Evolutionary conservation across 139 green algal species (phyloP), one percentile per base, ranked within the genome.

Genomic region (Picochlorum sp.): DNA sequence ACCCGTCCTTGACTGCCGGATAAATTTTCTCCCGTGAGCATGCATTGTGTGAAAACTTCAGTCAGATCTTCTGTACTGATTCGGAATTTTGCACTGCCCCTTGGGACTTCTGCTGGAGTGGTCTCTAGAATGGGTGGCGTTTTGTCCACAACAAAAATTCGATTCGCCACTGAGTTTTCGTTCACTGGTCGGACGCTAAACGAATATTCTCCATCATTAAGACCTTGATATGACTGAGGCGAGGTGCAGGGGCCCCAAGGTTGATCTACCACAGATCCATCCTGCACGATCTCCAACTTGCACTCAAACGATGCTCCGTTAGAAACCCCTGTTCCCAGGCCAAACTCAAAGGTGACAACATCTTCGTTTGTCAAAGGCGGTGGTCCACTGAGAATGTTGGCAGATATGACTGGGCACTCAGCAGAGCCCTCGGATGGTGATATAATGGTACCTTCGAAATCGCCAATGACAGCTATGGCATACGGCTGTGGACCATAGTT

Each of bases 381-480:
- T 15, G 77, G 77, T 8, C 75, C 70, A 6, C 31, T 61, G 14
- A 62, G 60, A 20, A 88, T 84, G 14, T 63, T 49, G n/a, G 72
- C 67, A 9, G 68, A 62, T 6, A 68, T 31, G 18, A 77, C 69
- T 58, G 58, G 47, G 61, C 71, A 77, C 38, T 66, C 49, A 21
- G 6, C 49, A 13, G 45, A 18, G 4, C 4, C 52, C 38, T 54
- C 67, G 2, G 51, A 49, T 10, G 61, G 62, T 28, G 45, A 31
- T 0, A 13, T n/a, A 26, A 84, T 71, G 31, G 45, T 20, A 30
- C 78, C 78, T 16, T 7, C 34, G 41, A 74, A 84, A 55, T 74
- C 66, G 80, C 90, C 30, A 28, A 59, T 47, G 74, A 88, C 81
- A 2, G 84, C 86, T 31, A 95, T 66, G 2, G 86, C 80, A 63